Conservation (phyloP, 2,329 filamentous ascomycete species). For the Meredithiella fracta region DNA sequence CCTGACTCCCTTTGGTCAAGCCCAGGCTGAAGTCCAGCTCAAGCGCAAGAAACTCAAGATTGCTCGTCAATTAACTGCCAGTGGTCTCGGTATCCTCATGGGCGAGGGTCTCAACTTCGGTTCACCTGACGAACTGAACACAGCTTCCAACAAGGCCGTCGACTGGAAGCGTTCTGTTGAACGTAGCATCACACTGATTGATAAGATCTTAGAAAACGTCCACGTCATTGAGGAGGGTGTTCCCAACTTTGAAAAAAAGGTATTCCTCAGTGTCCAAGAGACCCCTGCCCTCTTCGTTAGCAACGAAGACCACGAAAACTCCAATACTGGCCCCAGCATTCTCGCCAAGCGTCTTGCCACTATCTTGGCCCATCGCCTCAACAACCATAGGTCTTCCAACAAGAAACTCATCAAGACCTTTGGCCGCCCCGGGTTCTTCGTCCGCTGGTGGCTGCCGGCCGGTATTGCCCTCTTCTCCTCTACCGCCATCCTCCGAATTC, state of each 20-base stretch:
- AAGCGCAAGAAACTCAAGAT: slow-evolving; percentile 59
- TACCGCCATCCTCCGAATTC: slow-evolving; percentile 66
- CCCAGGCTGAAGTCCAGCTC: slow-evolving; percentile 54
- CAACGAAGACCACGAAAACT: slow-evolving; percentile 23
- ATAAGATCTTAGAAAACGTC: slow-evolving; percentile 62
- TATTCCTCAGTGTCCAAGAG: slow-evolving; percentile 45
- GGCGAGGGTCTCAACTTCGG: slow-evolving; percentile 67
- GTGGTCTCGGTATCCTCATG: slow-evolving; percentile 71
- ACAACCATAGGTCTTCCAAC: slow-evolving; percentile 45
- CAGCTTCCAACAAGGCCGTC: slow-evolving; percentile 23
- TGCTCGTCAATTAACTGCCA: slow-evolving; percentile 65
- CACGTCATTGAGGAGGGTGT: slow-evolving; percentile 45
- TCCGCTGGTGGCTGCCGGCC: slow-evolving; percentile 80
- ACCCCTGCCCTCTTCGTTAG: slow-evolving; percentile 41
- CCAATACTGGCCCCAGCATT: slow-evolving; percentile 33
- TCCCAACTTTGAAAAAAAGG: slow-evolving; percentile 47
- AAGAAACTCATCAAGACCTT: slow-evolving; percentile 41
- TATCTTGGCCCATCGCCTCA: slow-evolving; percentile 53
- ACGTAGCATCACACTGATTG: slow-evolving; percentile 69
- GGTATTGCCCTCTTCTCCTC: slow-evolving; percentile 60
- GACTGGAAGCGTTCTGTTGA: slow-evolving; percentile 59
- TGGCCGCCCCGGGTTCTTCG: slow-evolving; percentile 56
- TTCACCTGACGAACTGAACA: slow-evolving; percentile 28
- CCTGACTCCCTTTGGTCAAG: slow-evolving; percentile 61
- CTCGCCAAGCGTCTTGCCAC: slow-evolving; percentile 50